Evolutionary conservation across 768 basidiomycete genomes (phyloP).

Genomic region (Tricholoma sp.): DNA sequence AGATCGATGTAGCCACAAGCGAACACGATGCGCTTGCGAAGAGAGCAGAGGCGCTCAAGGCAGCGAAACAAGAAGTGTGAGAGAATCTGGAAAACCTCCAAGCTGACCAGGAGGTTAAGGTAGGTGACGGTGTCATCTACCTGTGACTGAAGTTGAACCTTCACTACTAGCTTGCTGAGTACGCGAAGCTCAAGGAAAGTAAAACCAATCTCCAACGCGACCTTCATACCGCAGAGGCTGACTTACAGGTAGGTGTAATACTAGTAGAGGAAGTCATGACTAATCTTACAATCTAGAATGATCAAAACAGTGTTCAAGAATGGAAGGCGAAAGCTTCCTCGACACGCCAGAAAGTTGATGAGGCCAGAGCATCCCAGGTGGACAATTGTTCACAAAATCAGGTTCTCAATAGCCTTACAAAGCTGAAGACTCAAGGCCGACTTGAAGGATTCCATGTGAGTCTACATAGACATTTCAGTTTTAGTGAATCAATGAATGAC

Average conservation of each 20-base stretch:
- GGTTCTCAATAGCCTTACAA: slow-evolving; percentile 78
- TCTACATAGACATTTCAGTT: slow-evolving; percentile 2
- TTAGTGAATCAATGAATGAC: neutral
- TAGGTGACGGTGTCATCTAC: slow-evolving; percentile 19
- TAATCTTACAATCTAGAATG: slow-evolving; percentile 26
- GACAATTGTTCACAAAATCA: slow-evolving; percentile 80
- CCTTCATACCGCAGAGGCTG: slow-evolving; percentile 39
- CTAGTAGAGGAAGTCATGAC: neutral
- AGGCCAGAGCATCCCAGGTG: slow-evolving; percentile 84
- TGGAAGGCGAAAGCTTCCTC: slow-evolving; percentile 51
- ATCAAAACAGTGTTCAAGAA: slow-evolving; percentile 32
- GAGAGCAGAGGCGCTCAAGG: slow-evolving; percentile 58
- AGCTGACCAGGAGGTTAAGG: slow-evolving; percentile 53
- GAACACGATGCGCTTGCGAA: slow-evolving; percentile 78
- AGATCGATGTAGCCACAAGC: slow-evolving; percentile 77
- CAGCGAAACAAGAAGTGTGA: slow-evolving; percentile 36
- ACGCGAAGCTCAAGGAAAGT: slow-evolving; percentile 40
- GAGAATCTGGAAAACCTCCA: slow-evolving; percentile 31
- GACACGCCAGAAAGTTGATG: slow-evolving; percentile 73
- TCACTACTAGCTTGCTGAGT: slow-evolving; percentile 34
- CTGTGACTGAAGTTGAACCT: neutral
- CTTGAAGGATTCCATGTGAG: slow-evolving; percentile 91
- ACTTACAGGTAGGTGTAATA: slow-evolving; percentile 44
- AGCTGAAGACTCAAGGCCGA: slow-evolving; percentile 73
- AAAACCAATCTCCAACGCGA: slow-evolving; percentile 39